Conservation (phyloP, 2,329 filamentous ascomycete species). For the Xylaria sp. region DNA sequence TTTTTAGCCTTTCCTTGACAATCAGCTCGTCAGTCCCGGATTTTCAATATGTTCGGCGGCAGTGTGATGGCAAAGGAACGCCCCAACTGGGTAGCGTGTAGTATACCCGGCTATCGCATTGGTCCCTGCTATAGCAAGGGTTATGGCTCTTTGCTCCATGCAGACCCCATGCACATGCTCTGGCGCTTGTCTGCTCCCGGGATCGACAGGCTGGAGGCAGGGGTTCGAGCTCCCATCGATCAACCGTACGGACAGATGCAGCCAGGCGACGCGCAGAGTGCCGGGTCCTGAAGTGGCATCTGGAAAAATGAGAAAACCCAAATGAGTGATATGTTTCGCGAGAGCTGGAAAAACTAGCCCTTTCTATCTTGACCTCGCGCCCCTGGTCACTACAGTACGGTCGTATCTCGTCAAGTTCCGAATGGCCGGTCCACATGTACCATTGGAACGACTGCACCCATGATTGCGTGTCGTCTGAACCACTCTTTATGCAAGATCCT, state of each 20-base stretch:
- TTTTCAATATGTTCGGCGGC: conserved; percentile 21
- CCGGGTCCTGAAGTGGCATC: conserved; percentile 31
- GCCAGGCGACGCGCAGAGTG: conserved; percentile 18
- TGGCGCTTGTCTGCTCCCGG: conserved; percentile 37
- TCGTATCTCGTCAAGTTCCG: conserved; percentile 32
- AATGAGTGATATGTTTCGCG: conserved; percentile 18
- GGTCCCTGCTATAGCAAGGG: conserved; percentile 28
- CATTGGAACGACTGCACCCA: conserved; percentile 23
- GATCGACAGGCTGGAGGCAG: conserved; percentile 38
- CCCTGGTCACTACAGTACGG: conserved; percentile 24
- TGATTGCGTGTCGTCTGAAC: conserved; percentile 28
- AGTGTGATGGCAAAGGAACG: conserved; percentile 17
- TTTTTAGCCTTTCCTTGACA: conserved; percentile 23
- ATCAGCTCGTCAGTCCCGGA: conserved; percentile 14
- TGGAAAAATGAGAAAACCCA: conserved; percentile 32
- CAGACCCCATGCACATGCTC: conserved; percentile 33
- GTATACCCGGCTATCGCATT: conserved; percentile 27
- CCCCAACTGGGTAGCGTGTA: conserved; percentile 4
- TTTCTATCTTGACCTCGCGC: conserved; percentile 25
- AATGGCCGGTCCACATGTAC: conserved; percentile 34
- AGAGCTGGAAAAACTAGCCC: conserved; percentile 16
- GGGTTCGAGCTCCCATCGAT: conserved; percentile 34
- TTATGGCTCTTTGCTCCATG: conserved; percentile 26
- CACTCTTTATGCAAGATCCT: conserved; percentile 28
- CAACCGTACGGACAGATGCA: conserved; percentile 21